Evolutionary conservation across 1,284 basidiomycete genomes (phyloP), one percentile per base, ranked within the genome.

Genomic region (Irpex lacteus): DNA sequence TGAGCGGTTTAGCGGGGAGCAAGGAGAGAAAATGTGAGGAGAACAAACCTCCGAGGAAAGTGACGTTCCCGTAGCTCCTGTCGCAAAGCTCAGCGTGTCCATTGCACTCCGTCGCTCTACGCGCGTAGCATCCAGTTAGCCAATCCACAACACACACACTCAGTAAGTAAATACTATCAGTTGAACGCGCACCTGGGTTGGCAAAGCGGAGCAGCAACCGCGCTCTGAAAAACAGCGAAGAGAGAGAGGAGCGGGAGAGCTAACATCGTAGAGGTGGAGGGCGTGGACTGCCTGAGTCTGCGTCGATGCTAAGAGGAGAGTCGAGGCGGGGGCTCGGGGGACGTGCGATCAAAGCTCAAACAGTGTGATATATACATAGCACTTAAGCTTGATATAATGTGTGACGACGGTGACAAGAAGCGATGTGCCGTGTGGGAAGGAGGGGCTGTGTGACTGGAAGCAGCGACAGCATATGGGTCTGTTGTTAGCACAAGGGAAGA

Each of bases 31-130:
- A n/a, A n/a, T n/a, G n/a, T n/a, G n/a, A n/a, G n/a, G n/a, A n/a
- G n/a, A n/a, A n/a, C n/a, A n/a, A n/a, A n/a, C 75, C 67, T 55
- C 89, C 89, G 26, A 91, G 70, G 70, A 84, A 87, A 0, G 89
- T 90, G 26, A 82, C 76, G 65, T 85, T 85, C 5, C 80, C 84
- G 74, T 91, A 93, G 26, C 74, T 76, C 47, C 85, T 79, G 61
- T 76, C 70, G 74, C 91, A 93, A 19, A 90, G 78, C 68, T 85
- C 82, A 1, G 83, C 77, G 55, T 79, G 81, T 1, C 85, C 84
- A 68, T 86, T 86, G 71, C 84, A 87, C 4, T 83, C 72, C 26
- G 26, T 26, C 26, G 26, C 26, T 26, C 26, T 26, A 26, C 21
- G 3, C 21, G 21, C 21, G 21, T 3, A 21, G 3, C 21, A 3